Percentiles rank a stretch among this genome's conserved stretches.
These are phyloP conservation scores for Dothidotthia symphoricarpi DNA, from an alignment of 2,329 filamentous ascomycete genomes.

Conservation along the genomic window DNA sequence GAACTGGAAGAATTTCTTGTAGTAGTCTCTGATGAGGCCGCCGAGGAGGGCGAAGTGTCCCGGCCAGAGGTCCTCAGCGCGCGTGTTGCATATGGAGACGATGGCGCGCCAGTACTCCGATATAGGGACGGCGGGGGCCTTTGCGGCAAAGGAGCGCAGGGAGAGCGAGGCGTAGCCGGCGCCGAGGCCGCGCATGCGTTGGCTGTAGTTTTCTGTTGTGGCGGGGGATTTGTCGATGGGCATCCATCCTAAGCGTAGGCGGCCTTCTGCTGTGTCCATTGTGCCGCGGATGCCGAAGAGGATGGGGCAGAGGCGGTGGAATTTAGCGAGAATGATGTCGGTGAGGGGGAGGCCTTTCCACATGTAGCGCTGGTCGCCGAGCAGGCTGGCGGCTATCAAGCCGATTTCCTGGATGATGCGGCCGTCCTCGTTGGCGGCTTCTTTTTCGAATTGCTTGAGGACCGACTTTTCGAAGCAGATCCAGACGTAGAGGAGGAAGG, in stretches of 20 bases:
- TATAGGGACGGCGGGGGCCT: conserved; percentile 71
- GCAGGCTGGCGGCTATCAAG: conserved; percentile 72
- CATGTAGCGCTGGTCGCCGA: conserved; percentile 65
- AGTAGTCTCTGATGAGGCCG: conserved; percentile 60
- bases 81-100: conserved; percentile 73
- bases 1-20: conserved; percentile 72
- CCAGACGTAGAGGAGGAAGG: conserved; percentile 64
- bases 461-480: conserved; percentile 74
- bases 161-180: conserved; percentile 82
- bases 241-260: conserved; percentile 34
- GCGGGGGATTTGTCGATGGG: conserved; percentile 24
- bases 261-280: conserved; percentile 60
- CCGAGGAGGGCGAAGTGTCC: conserved; percentile 54
- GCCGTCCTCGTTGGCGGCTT: conserved; percentile 41
- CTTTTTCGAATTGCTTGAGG: conserved; percentile 58
- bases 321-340: conserved; percentile 85
- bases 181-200: conserved; percentile 79
- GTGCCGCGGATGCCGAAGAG: conserved; percentile 79
- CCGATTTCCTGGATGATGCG: conserved; percentile 70
- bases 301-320: conserved; percentile 74
- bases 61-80: conserved; percentile 51
- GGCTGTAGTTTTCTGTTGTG: conserved; percentile 67
- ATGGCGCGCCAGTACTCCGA: conserved; percentile 79
- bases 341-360: conserved; percentile 69
- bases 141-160: conserved; percentile 66